A percentile compares a stretch with the other conserved stretches of the same genome.
These are phyloP conservation scores for Backusella tarrabulga DNA, from an alignment of 192 early-diverging fungal genomes.

Conservation along the genomic window DNA sequence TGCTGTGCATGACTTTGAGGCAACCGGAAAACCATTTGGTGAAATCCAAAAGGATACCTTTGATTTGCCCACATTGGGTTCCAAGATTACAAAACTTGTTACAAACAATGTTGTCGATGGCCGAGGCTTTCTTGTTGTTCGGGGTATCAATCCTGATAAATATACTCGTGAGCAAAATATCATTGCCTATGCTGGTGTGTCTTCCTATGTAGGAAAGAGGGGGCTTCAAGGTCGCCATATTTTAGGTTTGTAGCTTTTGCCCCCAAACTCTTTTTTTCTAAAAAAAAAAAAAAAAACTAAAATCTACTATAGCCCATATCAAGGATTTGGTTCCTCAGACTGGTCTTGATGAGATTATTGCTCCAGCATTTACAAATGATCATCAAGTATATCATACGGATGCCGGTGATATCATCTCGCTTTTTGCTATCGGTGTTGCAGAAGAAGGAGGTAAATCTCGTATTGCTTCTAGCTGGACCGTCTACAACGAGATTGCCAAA, in stretches of 20 bases:
- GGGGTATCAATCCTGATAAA: constrained; percentile 24
- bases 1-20: constrained; percentile 20
- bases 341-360: constrained; percentile 23
- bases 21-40: neutral
- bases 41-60: constrained; percentile 17
- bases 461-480: constrained; percentile 30
- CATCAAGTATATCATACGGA: constrained; percentile 33
- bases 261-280: neutral
- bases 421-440: constrained; percentile 27
- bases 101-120: constrained; percentile 26
- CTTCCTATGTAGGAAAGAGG: constrained; percentile 23
- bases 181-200: constrained; percentile 31
- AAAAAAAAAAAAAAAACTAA: neutral
- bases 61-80: constrained; percentile 12
- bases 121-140: constrained; percentile 24
- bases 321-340: constrained; percentile 24
- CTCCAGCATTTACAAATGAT: constrained; percentile 30
- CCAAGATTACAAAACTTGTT: constrained; percentile 16
- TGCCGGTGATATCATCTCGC: constrained; percentile 31
- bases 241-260: constrained; percentile 1
- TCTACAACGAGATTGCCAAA: constrained; percentile 28
- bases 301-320: constrained; percentile 17
- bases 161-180: constrained; percentile 25
- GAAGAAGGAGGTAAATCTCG: constrained; percentile 26
- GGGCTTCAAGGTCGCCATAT: constrained; percentile 24